Percentiles rank a stretch among this genome's conserved stretches.
Conservation (phyloP, 1,284 basidiomycete species). For the Cutaneotrichosporon spelunceum region DNA sequence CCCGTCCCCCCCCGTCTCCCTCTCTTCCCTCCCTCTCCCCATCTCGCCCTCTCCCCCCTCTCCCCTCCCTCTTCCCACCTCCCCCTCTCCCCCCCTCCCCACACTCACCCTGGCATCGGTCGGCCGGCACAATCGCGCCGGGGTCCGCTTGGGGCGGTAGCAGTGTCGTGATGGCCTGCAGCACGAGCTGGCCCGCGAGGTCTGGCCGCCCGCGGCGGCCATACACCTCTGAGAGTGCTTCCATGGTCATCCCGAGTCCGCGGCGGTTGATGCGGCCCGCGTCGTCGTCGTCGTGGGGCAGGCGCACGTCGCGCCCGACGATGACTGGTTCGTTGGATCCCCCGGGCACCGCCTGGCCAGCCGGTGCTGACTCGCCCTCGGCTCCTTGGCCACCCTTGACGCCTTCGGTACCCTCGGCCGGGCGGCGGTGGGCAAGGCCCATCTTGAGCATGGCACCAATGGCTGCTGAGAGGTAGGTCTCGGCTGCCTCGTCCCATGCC, state of each 20-base stretch:
- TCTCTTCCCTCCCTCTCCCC: too few species aligned
- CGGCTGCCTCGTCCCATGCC: slow-evolving; percentile 39
- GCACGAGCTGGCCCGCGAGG: slow-evolving; percentile 43
- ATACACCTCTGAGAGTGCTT: slow-evolving; percentile 48
- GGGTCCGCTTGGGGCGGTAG: slow-evolving; percentile 34
- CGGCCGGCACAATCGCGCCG: slow-evolving; percentile 27
- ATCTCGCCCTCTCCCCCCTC: too few species aligned
- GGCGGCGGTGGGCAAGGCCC: slow-evolving; percentile 25
- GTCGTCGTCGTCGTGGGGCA: slow-evolving; percentile 30
- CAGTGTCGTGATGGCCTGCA: slow-evolving; percentile 47
- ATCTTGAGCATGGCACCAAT: slow-evolving; percentile 43
- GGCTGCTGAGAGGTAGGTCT: slow-evolving; percentile 37
- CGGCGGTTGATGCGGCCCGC: slow-evolving; percentile 40
- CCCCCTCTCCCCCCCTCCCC: too few species aligned
- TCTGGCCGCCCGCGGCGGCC: slow-evolving; percentile 42
- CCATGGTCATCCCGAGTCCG: slow-evolving; percentile 52
- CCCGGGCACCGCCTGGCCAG: not conserved
- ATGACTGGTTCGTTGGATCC: slow-evolving; percentile 27
- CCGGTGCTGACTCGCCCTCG: not conserved
- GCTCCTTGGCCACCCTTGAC: not conserved
- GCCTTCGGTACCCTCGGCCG: not conserved
- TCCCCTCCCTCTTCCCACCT: too few species aligned
- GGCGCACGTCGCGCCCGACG: slow-evolving; percentile 38
- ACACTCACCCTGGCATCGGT: slow-evolving; percentile 51
- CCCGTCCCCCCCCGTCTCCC: too few species aligned